Base-by-base conservation (phyloP, 805 yeast species). In the Cephaloascus fragrans region DNA sequence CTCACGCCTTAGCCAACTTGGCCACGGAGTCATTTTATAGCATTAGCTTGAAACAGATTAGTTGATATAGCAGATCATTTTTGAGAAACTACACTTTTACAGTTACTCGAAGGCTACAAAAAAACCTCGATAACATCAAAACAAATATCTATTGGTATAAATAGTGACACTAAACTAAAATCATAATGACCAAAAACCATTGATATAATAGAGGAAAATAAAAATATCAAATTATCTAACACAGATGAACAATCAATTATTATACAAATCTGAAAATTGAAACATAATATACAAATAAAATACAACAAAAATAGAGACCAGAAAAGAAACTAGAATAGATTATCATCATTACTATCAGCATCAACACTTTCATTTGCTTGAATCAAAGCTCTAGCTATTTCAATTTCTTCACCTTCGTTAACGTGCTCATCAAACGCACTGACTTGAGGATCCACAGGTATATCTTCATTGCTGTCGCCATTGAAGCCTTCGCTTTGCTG, bases 331-430 rank as follows among this genome's bases (percentile, higher is more conserved):
- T 23, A 23, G 12, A 23, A 23, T 23, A 23, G 28, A 23, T 23
- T 23, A 23, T 44, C 44, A 19, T 50, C 50, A 31, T 42, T 23
- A 23, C 12, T 23, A 8, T 23, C 28, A 23, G 28, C 43, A 16
- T 52, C 53, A 19, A 45, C 62, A 12, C 50, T 63, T 38, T 66
- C 75, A 45, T 69, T 75, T 0, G 82, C 80, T 43, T 76, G 81
- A 37, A 78, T 76, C 47, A 78, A 58, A 0, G 83, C 85, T 34
- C 81, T 60, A 1, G 85, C 84, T 47, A 78, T 79, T 36, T 76
- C 82, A 31, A 77, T 73, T 46, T 76, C 83, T 37, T 71, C 76
- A 4, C 73, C 76, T 4, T 65, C 61, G 8, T 49, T 57, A 55
- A 48, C 65, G 35, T 60, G 58, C 14, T 57, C 56, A 36, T 62